Evolutionary conservation across 2,329 filamentous ascomycete species (phyloP).

Genomic region (Trichoderma sp.): DNA sequence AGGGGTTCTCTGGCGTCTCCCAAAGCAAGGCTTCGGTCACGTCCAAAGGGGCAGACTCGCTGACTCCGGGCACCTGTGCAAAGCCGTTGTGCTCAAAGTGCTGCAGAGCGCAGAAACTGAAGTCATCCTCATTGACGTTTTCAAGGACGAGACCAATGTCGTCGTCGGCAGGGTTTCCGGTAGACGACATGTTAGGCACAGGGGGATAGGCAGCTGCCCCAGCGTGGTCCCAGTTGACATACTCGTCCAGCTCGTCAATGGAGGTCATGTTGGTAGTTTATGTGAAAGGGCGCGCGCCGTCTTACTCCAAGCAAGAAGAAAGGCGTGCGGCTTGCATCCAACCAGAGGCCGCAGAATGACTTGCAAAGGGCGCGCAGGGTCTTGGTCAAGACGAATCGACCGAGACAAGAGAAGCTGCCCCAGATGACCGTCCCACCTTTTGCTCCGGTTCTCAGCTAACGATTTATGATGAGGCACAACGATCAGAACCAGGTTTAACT

Average conservation of each 20-base stretch:
- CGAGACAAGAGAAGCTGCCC: not conserved
- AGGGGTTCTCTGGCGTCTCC: conserved; percentile 52
- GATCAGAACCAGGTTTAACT: not conserved
- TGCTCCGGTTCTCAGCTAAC: not conserved
- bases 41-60: conserved; percentile 1
- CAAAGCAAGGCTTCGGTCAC: conserved; percentile 31
- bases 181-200: conserved; percentile 42
- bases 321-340: conserved; percentile 21
- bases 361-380: conserved; percentile 23
- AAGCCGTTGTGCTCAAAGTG: conserved; percentile 50
- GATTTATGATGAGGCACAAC: not conserved
- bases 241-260: conserved; percentile 60
- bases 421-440: conserved; percentile 18
- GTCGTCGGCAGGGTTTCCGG: conserved; percentile 36
- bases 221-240: conserved; percentile 63
- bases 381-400: not conserved
- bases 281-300: conserved; percentile 28
- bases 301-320: conserved; percentile 8
- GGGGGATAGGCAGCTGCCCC: conserved; percentile 42
- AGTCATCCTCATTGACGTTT: conserved; percentile 60
- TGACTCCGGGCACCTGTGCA: not conserved
- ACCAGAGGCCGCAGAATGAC: conserved; percentile 17
- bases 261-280: conserved; percentile 36
- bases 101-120: conserved; percentile 60
- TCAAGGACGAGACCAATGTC: conserved; percentile 58